These are phyloP conservation scores for Prunus fruticosa DNA, from an alignment of 306 rosid species.

Conservation along the genomic window DNA sequence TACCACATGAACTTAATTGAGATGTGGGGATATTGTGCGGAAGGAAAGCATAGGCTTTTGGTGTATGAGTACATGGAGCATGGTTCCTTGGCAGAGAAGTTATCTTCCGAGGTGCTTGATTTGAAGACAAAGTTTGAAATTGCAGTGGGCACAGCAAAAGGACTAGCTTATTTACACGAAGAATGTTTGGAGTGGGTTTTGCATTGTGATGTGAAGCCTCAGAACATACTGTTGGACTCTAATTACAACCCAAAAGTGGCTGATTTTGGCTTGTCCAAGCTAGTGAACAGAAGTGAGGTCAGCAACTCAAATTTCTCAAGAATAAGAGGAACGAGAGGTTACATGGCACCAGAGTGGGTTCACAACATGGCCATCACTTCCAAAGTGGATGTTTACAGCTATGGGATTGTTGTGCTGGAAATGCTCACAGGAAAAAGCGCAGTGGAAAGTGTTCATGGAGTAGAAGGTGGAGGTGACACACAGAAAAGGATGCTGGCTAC, in stretches of 20 bases:
- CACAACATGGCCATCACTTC: constrained; percentile 47
- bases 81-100: constrained; percentile 37
- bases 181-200: constrained; percentile 57
- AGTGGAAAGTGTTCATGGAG: neutral
- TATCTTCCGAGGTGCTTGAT: constrained; percentile 25
- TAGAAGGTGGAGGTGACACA: constrained; percentile 16
- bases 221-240: constrained; percentile 44
- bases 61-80: constrained; percentile 48
- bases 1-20: constrained; percentile 64
- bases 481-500: constrained; percentile 25
- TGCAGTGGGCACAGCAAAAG: constrained; percentile 41
- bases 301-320: constrained; percentile 22
- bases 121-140: constrained; percentile 38
- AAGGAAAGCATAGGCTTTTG: constrained; percentile 47
- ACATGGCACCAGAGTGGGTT: constrained; percentile 62
- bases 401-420: constrained; percentile 49
- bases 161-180: constrained; percentile 45
- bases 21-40: constrained; percentile 54
- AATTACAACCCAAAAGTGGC: constrained; percentile 50
- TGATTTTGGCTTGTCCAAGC: constrained; percentile 49
- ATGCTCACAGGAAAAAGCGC: constrained; percentile 36
- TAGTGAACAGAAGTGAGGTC: constrained; percentile 21
- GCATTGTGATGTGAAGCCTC: constrained; percentile 59
- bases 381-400: constrained; percentile 56
- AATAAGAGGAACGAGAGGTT: constrained; percentile 55